Percentiles rank a stretch among this genome's conserved stretches.
Evolutionary conservation across 306 rosid genomes (phyloP).

Genomic region (Begonia peltatifolia): DNA sequence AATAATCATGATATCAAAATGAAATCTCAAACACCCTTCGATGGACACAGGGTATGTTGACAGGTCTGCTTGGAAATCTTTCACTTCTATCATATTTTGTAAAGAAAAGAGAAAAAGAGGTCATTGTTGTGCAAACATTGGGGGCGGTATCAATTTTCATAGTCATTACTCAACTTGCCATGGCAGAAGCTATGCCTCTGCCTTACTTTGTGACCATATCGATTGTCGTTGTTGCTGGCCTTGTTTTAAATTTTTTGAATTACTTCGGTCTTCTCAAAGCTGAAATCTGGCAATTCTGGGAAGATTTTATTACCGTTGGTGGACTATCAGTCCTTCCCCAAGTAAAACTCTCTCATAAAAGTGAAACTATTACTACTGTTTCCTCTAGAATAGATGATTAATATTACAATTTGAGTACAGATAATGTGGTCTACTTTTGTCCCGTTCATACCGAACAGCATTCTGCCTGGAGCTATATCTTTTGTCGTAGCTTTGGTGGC

Average conservation of each 20-base stretch:
- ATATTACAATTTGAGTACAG: slow-evolving; percentile 18
- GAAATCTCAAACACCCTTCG: background rate
- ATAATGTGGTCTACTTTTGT: slow-evolving; percentile 99
- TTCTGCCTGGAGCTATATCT: slow-evolving; percentile 61
- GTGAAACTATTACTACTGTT: background rate
- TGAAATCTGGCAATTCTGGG: slow-evolving; percentile 62
- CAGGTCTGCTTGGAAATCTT: slow-evolving; percentile 76
- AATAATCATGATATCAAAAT: background rate
- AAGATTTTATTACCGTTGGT: slow-evolving; percentile 81
- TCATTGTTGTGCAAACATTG: slow-evolving; percentile 64
- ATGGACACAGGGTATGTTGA: slow-evolving; percentile 65
- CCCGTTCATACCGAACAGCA: slow-evolving; percentile 67
- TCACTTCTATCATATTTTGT: slow-evolving; percentile 78
- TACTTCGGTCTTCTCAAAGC: slow-evolving; percentile 49
- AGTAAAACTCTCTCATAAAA: slow-evolving; percentile 22
- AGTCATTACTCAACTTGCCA: slow-evolving; percentile 56
- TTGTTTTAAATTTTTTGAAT: slow-evolving; percentile 58
- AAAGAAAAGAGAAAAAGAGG: slow-evolving; percentile 85
- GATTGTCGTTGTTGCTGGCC: slow-evolving; percentile 49
- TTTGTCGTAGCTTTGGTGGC: slow-evolving; percentile 43
- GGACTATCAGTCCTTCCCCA: slow-evolving; percentile 78
- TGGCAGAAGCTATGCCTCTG: slow-evolving; percentile 80
- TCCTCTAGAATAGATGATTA: background rate
- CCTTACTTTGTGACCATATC: slow-evolving; percentile 53
- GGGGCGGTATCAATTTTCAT: slow-evolving; percentile 49